Percentiles rank a stretch among this genome's conserved stretches.
These are phyloP conservation scores for Porcisia hertigi DNA, from an alignment of 208 protist species.

Conservation along the genomic window DNA sequence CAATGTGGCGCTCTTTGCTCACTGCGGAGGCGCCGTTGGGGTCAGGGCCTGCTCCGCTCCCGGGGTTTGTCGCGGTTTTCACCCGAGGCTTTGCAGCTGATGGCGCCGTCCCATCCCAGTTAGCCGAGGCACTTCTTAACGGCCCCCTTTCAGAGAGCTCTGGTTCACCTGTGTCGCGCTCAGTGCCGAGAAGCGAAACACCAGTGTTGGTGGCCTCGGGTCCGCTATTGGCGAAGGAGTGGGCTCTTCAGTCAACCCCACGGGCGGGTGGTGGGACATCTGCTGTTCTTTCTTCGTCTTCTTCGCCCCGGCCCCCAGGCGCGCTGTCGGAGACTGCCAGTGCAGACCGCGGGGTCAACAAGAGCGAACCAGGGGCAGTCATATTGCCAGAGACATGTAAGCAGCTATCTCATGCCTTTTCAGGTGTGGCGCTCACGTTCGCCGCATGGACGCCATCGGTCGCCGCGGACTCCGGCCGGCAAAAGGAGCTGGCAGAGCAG, in stretches of 20 bases:
- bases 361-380: neutral
- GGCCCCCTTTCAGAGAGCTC: neutral
- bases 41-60: too few relatives aligned
- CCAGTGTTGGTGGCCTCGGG: conserved; percentile 61
- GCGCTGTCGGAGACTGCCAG: neutral
- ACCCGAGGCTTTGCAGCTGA: conserved; percentile 54
- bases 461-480: neutral
- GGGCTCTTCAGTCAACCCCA: conserved; percentile 43
- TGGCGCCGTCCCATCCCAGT: conserved; percentile 36
- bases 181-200: neutral
- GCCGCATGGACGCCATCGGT: conserved; percentile 28
- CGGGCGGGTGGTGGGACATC: neutral
- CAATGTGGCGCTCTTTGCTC: conserved; percentile 19
- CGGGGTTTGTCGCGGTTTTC: conserved; percentile 39
- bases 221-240: conserved; percentile 70
- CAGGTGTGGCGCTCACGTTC: conserved; percentile 49
- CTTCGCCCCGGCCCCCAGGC: conserved; percentile 17
- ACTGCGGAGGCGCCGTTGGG: neutral
- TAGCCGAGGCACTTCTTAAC: conserved; percentile 29
- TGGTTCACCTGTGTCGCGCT: neutral
- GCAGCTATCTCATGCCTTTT: conserved; percentile 28
- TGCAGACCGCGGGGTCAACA: neutral
- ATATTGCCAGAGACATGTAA: neutral
- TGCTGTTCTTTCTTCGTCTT: neutral
- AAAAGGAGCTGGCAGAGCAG: conserved; percentile 22